Evolutionary conservation across 2,329 filamentous ascomycete species (phyloP), one percentile per base, ranked within the genome.

Genomic region (Sphaceloma murrayae): DNA sequence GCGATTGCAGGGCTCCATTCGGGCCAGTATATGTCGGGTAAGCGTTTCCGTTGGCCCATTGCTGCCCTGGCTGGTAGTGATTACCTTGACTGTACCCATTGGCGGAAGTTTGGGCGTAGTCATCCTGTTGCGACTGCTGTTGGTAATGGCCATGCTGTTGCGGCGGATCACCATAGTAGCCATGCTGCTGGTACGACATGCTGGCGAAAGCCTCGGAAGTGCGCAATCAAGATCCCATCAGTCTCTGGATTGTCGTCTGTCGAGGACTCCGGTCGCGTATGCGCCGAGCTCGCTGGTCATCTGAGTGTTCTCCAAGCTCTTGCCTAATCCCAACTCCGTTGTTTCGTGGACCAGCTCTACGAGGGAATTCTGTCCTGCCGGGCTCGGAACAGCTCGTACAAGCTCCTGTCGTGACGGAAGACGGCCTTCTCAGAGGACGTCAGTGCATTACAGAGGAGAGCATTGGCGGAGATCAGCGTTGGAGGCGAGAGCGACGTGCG

Each of bases 111-210:
- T 31, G n/a, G 8, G 19, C 36, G 31, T 46, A 46, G 6, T 43
- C 33, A 16, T 46, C 45, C 36, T 45, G 34, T n/a, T n/a, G 50
- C 18, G 36, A 65, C 50, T 68, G 52, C 50, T 62, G 57, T n/a
- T 56, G 46, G 48, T 59, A 58, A 8, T 45, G 42, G 11, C 16
- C 13, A 33, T 63, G 55, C 47, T 60, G 60, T 39, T 63, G 61
- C 44, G 56, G 62, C 46, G 63, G 61, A 46, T 65, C 67, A 31
- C 49, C 48, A 51, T 70, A 62, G 49, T 72, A 69, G 31, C 66
- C 66, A 58, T 73, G 71, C 48, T 68, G 69, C 57, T 77, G 72
- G 58, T 75, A 70, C 51, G 74, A 69, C 74, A 77, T 77, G 56
- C 49, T 54, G 56, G 43, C 29, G n/a, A 24, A 43, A 49, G 18